Evolutionary conservation across 2,329 filamentous ascomycete genomes (phyloP), one percentile per base, ranked within the genome.

Genomic region (Ophiostoma sp.): DNA sequence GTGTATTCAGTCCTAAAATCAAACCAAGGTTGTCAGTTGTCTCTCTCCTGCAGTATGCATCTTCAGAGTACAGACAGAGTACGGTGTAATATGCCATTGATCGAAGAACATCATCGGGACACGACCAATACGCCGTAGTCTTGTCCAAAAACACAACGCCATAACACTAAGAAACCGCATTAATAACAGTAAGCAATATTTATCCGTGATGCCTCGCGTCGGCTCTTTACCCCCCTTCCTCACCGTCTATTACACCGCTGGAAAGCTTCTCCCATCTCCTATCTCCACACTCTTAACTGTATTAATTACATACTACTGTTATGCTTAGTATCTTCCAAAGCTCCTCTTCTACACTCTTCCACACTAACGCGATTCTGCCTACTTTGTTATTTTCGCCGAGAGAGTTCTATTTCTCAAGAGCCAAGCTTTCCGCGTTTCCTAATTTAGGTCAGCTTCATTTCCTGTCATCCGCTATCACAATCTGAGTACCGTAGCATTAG

Each of bases 361-460:
- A 27, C 57, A 27, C 57, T 62, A 62, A 62, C 27, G 57, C 57
- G 57, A 27, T 57, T 57, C 52, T 62, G 57, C 10, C 17, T 5
- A 17, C 15, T 62, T 62, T 62, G 57, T n/a, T 33, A 35, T 62
- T 31, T 33, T 62, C 57, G 57, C 57, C 27, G 57, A 62, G 57
- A 35, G 57, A 11, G 57, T 17, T 57, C 52, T n/a, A 57, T 57
- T 57, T 57, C n/a, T 57, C 13, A 33, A 62, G 57, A 62, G 57
- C 57, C 57, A 57, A 57, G 52, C 52, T 57, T 57, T 57, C 23
- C 23, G 11, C n/a, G 57, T 20, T 62, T 62, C 57, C 57, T 27
- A 31, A 62, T 33, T 33, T 33, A 62, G 57, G 57, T 33, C 27
- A 62, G 57, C 57, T 62, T 62, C 57, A 62, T 62, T 62, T 62